Conservation (phyloP, 2,329 filamentous ascomycete genomes). For the Myriosclerotinia curreyana region DNA sequence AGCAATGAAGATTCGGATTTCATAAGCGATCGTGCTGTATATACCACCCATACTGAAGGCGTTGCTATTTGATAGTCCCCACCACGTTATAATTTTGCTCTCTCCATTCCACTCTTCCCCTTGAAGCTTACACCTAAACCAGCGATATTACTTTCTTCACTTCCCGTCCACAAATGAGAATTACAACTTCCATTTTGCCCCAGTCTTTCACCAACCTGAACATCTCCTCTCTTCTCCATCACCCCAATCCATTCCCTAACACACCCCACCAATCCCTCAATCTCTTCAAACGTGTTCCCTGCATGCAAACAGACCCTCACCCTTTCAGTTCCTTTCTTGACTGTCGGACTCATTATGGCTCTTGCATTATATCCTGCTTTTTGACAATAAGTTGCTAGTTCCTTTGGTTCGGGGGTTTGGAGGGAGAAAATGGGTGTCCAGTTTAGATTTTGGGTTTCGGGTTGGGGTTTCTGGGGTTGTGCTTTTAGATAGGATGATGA, state of each 20-base stretch:
- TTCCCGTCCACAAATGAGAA: background rate
- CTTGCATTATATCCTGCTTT: constrained; percentile 56
- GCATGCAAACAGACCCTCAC: constrained; percentile 67
- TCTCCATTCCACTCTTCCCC: background rate
- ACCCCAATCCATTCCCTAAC: constrained; percentile 32
- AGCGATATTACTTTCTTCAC: background rate
- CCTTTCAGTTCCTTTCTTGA: constrained; percentile 60
- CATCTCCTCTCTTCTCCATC: constrained; percentile 8
- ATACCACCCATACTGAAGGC: background rate
- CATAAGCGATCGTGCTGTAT: background rate
- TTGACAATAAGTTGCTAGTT: constrained; percentile 60
- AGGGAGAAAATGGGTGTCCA: constrained; percentile 63
- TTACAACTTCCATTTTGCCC: accelerated
- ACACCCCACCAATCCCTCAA: constrained; percentile 48
- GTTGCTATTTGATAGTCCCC: background rate
- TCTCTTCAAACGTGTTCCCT: constrained; percentile 56
- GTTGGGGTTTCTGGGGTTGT: constrained; percentile 42
- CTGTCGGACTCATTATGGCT: constrained; percentile 66
- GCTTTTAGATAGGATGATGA: constrained; percentile 26
- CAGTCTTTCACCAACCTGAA: background rate
- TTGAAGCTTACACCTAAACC: background rate
- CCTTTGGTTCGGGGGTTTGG: constrained; percentile 55
- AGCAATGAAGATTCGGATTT: no score
- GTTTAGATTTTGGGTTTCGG: background rate
- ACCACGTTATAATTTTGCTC: background rate